These are phyloP conservation scores for Elaeis oleifera DNA, from an alignment of 202 grass and related monocot species.

Conservation along the genomic window DNA sequence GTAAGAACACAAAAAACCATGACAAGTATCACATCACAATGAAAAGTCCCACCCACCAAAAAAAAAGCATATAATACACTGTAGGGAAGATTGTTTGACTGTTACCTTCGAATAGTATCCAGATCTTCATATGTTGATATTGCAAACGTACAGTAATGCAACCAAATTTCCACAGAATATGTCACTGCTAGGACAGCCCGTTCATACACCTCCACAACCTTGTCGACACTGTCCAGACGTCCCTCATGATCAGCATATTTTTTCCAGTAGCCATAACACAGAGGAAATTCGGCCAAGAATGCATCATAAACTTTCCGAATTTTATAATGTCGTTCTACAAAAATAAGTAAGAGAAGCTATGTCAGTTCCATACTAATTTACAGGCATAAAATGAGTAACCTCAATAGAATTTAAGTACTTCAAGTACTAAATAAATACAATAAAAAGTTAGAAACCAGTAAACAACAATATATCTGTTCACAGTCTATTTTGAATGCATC, in stretches of 20 bases:
- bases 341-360: constrained; percentile 4
- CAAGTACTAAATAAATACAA: too few species aligned
- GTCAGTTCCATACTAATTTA: too few species aligned
- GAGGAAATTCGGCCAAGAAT: constrained; percentile 83
- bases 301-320: constrained; percentile 89
- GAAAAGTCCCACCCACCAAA: too few species aligned
- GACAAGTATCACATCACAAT: too few species aligned
- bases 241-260: constrained; percentile 98
- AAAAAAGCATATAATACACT: too few species aligned
- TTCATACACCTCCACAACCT: constrained; percentile 94
- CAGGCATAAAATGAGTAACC: too few species aligned
- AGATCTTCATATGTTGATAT: constrained; percentile 91
- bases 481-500: too few species aligned
- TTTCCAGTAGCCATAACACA: constrained; percentile 99
- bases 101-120: constrained; percentile 83
- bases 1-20: constrained; percentile 6
- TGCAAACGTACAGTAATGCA: constrained; percentile 80
- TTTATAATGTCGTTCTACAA: constrained; percentile 64
- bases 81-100: not conserved
- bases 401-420: too few species aligned
- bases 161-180: constrained; percentile 99
- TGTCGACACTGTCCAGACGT: constrained; percentile 45
- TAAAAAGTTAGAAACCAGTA: too few species aligned
- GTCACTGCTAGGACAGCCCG: constrained; percentile 88
- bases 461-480: too few species aligned